Percentiles rank a stretch among this genome's conserved stretches.
Conservation (phyloP, 768 basidiomycete species). For the Tylopilus sp. region DNA sequence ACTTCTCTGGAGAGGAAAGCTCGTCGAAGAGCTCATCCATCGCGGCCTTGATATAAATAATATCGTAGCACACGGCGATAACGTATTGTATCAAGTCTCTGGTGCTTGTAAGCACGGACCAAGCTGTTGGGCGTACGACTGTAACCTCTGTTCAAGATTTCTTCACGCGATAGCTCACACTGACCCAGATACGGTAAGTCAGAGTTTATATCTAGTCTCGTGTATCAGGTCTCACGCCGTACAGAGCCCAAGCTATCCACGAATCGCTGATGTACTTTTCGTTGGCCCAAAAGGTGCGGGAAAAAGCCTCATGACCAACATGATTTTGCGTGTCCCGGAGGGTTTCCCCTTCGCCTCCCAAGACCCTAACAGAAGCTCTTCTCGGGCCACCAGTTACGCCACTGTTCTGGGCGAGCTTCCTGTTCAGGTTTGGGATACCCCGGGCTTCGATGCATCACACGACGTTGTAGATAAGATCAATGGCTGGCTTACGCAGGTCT, state of each 20-base stretch:
- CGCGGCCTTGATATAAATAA: not conserved
- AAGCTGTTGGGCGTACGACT: not conserved
- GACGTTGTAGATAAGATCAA: not conserved
- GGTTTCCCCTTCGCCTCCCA: not conserved
- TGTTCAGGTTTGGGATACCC: constrained; percentile 2
- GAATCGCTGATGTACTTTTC: not conserved
- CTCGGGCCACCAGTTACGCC: not conserved
- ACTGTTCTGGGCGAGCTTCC: not conserved
- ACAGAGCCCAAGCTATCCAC: not conserved
- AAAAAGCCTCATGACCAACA: not conserved
- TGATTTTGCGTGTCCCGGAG: not conserved
- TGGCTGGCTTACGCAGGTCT: not conserved
- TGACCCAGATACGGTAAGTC: not conserved
- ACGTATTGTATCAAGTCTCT: not conserved
- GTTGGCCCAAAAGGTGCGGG: not conserved
- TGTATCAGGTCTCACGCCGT: not conserved
- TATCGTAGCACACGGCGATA: not conserved
- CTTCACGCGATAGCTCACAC: not conserved
- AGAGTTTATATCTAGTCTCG: not conserved
- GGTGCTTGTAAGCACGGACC: not conserved
- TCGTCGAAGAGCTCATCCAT: not conserved
- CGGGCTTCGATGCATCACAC: not conserved
- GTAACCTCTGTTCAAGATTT: not conserved
- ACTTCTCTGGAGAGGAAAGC: too few species aligned
- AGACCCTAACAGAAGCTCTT: not conserved